A percentile compares a stretch with the other conserved stretches of the same genome.
Conservation (phyloP, 2,329 filamentous ascomycete species). For the Clonostachys rhizophaga region DNA sequence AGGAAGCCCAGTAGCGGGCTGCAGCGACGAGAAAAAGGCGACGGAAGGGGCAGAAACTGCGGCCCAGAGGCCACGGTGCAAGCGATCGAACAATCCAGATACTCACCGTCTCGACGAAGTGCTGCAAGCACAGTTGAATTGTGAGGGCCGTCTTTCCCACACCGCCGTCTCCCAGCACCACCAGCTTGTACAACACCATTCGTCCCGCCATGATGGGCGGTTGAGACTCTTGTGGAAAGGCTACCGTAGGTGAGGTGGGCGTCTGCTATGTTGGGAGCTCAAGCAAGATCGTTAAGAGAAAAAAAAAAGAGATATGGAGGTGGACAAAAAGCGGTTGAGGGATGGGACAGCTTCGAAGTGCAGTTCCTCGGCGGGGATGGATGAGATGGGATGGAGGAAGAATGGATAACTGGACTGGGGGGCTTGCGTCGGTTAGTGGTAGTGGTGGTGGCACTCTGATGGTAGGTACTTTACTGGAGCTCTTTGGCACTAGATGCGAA, state of each 20-base stretch:
- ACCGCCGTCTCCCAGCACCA: conserved; percentile 90
- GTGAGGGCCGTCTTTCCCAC: conserved; percentile 93
- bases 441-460: no score
- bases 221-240: conserved; percentile 4
- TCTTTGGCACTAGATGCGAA: no score
- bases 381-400: not conserved
- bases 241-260: no score
- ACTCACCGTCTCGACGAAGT: conserved; percentile 90
- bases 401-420: not conserved
- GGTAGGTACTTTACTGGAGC: no score
- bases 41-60: not conserved
- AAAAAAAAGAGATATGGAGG: no score
- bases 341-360: no score
- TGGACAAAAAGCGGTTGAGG: not conserved
- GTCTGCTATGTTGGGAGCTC: no score
- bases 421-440: no score
- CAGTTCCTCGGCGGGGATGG: not conserved
- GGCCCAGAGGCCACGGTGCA: not conserved
- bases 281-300: no score
- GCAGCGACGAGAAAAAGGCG: not conserved
- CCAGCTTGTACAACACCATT: conserved; percentile 94
- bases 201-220: conserved; percentile 70
- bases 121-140: conserved; percentile 94
- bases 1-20: conserved; percentile 2
- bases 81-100: conserved; percentile 1